Percentiles rank a stretch among this genome's conserved stretches.
Evolutionary conservation across 2,329 filamentous ascomycete genomes (phyloP).

Genomic region (Ilyonectria mors-panacis): DNA sequence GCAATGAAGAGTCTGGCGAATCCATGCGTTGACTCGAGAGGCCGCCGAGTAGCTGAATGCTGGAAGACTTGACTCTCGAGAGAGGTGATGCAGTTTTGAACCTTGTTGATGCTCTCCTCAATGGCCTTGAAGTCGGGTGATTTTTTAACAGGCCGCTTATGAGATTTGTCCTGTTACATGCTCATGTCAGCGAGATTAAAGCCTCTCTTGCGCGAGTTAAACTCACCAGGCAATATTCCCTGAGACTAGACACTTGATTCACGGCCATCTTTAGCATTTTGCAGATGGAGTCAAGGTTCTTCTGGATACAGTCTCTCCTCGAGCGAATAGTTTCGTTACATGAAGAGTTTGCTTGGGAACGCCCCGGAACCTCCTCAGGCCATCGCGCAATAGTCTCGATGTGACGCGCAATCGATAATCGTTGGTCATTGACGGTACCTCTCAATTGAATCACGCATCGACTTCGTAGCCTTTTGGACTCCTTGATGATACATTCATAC

Average conservation of each 20-base stretch:
- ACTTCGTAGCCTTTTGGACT: background rate
- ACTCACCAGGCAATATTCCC: background rate
- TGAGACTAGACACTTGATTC: background rate
- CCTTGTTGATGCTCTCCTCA: background rate
- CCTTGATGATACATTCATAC: background rate
- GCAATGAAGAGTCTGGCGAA: constrained; percentile 11
- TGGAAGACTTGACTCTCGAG: constrained; percentile 11
- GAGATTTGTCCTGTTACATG: background rate
- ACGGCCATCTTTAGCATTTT: background rate
- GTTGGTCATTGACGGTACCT: background rate
- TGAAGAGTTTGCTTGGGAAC: background rate
- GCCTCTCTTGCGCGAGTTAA: background rate
- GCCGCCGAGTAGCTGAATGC: background rate
- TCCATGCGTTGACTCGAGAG: constrained; percentile 4
- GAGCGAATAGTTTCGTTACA: background rate
- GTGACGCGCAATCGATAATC: background rate
- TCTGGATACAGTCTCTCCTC: background rate
- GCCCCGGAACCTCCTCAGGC: background rate
- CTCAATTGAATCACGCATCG: background rate
- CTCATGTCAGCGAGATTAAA: background rate
- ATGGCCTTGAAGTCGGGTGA: background rate
- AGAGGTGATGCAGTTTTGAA: background rate
- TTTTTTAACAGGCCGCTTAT: background rate
- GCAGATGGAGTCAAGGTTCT: background rate
- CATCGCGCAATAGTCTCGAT: background rate